Percentiles rank a stretch among this genome's conserved stretches.
phyloP scores from a whole-genome alignment of 768 basidiomycete species.

The Suillus hirtellus region DNA sequence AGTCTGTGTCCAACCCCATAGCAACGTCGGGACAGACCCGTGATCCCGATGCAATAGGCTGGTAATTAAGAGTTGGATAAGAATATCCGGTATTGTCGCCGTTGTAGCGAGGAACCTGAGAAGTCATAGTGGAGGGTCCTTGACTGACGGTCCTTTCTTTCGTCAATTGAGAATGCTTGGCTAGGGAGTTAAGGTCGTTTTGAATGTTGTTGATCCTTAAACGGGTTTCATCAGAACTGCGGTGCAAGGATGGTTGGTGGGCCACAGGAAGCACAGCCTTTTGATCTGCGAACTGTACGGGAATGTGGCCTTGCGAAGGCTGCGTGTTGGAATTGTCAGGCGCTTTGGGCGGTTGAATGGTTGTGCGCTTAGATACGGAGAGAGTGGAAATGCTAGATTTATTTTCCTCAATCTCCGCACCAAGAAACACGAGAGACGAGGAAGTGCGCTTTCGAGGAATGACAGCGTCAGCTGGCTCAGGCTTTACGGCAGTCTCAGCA shows the following conservation, averaged over 20 bases:
- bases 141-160: neutral
- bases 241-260: neutral
- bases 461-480: constrained; percentile 30
- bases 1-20: neutral
- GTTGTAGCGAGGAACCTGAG: neutral
- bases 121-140: neutral
- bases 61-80: neutral
- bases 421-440: constrained; percentile 26
- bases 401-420: constrained; percentile 9
- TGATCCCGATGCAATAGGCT: constrained; percentile 23
- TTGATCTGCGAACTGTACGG: neutral
- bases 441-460: constrained; percentile 41
- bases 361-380: constrained; percentile 25
- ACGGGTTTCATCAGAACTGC: neutral
- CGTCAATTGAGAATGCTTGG: neutral
- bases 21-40: constrained; percentile 10
- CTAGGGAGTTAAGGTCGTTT: neutral
- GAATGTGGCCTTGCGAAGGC: constrained; percentile 1
- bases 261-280: constrained; percentile 7
- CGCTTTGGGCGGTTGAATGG: constrained; percentile 24
- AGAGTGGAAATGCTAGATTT: constrained; percentile 2
- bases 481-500: constrained; percentile 24
- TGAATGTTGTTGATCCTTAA: neutral
- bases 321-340: constrained; percentile 21
- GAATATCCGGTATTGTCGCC: neutral